Conservation (phyloP, 129 eudicot species). For the Ambrosia artemisiifolia region DNA sequence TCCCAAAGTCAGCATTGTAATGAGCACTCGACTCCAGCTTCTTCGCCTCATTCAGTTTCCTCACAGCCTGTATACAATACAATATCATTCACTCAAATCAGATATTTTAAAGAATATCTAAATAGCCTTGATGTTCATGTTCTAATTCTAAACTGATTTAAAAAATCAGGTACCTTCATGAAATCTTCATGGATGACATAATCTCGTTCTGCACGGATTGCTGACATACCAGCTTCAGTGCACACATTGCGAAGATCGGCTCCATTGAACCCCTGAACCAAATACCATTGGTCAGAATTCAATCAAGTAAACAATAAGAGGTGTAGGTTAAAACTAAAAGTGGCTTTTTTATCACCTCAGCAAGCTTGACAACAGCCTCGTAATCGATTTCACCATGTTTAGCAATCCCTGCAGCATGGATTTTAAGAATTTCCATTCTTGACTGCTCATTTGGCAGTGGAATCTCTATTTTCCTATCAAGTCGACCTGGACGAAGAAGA, state of each 20-base stretch:
- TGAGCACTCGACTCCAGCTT: constrained; percentile 94
- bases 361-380: constrained; percentile 91
- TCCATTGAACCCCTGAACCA: constrained; percentile 86
- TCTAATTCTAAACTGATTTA: not conserved
- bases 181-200: constrained; percentile 98
- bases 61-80: constrained; percentile 51
- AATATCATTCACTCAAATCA: not conserved
- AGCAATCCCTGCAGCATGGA: constrained; percentile 95
- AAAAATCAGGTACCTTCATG: constrained; percentile 69
- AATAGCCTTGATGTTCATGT: too few relatives aligned
- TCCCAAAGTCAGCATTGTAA: constrained; percentile 90
- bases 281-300: not conserved
- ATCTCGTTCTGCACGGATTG: constrained; percentile 98
- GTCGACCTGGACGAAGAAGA: constrained; percentile 97
- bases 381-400: constrained; percentile 99
- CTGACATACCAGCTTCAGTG: constrained; percentile 99
- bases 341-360: constrained; percentile 49
- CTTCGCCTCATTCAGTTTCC: constrained; percentile 94
- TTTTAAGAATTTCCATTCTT: constrained; percentile 90
- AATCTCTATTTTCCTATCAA: constrained; percentile 93
- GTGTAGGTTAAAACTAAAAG: not conserved
- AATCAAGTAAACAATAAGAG: not conserved
- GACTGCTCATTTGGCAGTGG: constrained; percentile 98
- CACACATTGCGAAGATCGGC: constrained; percentile 96
- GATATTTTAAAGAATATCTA: not conserved